Conservation (phyloP, 2,329 filamentous ascomycete genomes). For the Chrysosporium keratinophilum region DNA sequence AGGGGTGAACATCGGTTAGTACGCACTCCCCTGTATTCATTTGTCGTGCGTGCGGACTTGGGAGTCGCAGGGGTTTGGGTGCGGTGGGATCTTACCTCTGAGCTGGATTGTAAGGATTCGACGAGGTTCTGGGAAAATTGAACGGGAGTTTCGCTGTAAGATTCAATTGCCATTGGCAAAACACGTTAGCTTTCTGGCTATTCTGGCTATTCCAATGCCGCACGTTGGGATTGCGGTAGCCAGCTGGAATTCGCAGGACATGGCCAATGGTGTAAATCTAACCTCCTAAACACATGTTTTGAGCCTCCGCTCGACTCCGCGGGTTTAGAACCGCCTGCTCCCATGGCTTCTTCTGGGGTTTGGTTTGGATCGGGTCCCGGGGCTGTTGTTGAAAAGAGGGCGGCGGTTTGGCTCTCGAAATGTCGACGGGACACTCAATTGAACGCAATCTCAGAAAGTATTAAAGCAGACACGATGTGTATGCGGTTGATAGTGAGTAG, state of each 20-base stretch:
- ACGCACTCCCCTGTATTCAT: no score
- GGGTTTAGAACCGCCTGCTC: conserved; percentile 53
- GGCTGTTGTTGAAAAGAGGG: background rate
- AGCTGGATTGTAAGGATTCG: conserved; percentile 69
- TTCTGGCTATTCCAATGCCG: conserved; percentile 1
- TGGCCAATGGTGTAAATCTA: conserved; percentile 22
- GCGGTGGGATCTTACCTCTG: conserved; percentile 53
- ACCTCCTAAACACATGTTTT: conserved; percentile 56
- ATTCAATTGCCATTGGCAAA: background rate
- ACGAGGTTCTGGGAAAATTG: conserved; percentile 72
- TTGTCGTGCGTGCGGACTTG: conserved; percentile 1
- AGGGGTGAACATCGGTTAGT: no score
- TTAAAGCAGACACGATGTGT: background rate
- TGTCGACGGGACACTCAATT: background rate
- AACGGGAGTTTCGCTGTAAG: conserved; percentile 48
- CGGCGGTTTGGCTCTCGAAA: background rate
- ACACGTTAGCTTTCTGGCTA: background rate
- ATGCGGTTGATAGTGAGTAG: background rate
- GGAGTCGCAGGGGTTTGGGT: background rate
- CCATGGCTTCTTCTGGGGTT: conserved; percentile 37
- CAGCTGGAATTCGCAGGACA: background rate
- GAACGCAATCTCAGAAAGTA: background rate
- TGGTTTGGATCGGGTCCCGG: background rate
- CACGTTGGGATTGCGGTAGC: background rate
- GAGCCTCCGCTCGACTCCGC: conserved; percentile 38